Evolutionary conservation across 345 rosid genomes (phyloP).

Genomic region (Sonneratia alba): DNA sequence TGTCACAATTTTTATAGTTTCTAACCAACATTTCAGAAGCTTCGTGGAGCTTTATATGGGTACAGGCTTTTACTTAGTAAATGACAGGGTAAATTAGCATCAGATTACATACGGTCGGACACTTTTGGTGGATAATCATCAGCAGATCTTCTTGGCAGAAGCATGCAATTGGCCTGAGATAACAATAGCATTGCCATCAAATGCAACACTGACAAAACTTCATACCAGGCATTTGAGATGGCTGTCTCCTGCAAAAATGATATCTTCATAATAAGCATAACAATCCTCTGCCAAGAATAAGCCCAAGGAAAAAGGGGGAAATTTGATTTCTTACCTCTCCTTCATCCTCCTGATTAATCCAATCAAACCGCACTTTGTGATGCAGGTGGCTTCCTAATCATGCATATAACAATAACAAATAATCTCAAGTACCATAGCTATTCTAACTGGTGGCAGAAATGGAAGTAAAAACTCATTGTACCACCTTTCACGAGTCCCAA

Average conservation of each 20-base stretch:
- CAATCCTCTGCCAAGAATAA: neutral
- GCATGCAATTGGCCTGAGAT: constrained; percentile 82
- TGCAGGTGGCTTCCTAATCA: constrained; percentile 63
- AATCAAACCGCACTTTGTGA: constrained; percentile 70
- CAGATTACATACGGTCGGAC: constrained; percentile 68
- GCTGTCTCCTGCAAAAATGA: constrained; percentile 67
- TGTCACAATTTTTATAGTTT: neutral
- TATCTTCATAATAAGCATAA: neutral
- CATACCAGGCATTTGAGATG: constrained; percentile 87
- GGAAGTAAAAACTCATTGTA: constrained; percentile 17
- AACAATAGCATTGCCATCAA: constrained; percentile 86
- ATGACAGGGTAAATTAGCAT: constrained; percentile 35
- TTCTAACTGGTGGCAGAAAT: constrained; percentile 3
- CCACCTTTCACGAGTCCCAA: constrained; percentile 85
- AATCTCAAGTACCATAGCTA: neutral
- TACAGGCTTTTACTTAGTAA: too few relatives aligned
- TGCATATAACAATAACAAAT: neutral
- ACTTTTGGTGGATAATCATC: constrained; percentile 79
- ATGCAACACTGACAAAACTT: constrained; percentile 92
- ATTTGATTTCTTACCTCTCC: constrained; percentile 47
- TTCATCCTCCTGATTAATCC: constrained; percentile 96
- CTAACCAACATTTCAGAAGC: neutral
- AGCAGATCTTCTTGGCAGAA: constrained; percentile 77
- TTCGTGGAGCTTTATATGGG: too few relatives aligned
- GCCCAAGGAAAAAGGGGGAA: neutral